Base-by-base conservation (phyloP, 2,329 filamentous ascomycete genomes). In the Penicillium paneum region DNA sequence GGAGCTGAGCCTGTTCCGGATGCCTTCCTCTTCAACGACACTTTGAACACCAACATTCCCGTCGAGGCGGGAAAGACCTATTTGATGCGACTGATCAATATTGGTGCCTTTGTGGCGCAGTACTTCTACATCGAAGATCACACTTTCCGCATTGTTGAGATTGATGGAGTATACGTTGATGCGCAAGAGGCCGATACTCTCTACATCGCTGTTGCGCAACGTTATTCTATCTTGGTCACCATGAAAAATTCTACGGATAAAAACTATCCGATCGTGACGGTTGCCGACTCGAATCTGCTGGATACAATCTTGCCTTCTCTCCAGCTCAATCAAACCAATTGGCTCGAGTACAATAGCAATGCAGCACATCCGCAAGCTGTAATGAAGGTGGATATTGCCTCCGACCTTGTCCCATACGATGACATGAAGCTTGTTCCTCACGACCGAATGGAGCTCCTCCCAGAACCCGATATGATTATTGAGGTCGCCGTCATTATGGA, bases 401-500 rank as follows among this genome's bases (percentile, higher is more conserved):
- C 58, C 42, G 79, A 82, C 4, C 84, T 91, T 43, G 74, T 86
- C 19, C 80, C 84, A 0, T 87, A 87, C 56, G 90, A 96, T 65
- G 91, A 96, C 67, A 84, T 88, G 59, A 79, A 74, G 0, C 81
- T 96, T 0, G 79, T 87, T 1, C 88, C 91, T 0, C 78, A 82
- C 50, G 90, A 95, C 65, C 81, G 82, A 44, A 76, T 84, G 71
- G 74, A 79, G 10, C 76, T 87, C 2, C 79, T 87, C 5, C 78
- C 81, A 2, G 76, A 84, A 5, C 85, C 89, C 0, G 84, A 88
- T 11, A 10, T 60, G 5, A 58, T 54, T 4, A 61, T 70, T 79
- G 84, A 58, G 2, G 78, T 94, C 35, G 80, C 81, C 40, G 78
- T 94, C 3, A 38, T 47, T 83, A 91, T 91, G 88, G 80, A 85